These are phyloP conservation scores for Eimeria mitis DNA, from an alignment of 169 alveolate genomes.

Conservation along the genomic window DNA sequence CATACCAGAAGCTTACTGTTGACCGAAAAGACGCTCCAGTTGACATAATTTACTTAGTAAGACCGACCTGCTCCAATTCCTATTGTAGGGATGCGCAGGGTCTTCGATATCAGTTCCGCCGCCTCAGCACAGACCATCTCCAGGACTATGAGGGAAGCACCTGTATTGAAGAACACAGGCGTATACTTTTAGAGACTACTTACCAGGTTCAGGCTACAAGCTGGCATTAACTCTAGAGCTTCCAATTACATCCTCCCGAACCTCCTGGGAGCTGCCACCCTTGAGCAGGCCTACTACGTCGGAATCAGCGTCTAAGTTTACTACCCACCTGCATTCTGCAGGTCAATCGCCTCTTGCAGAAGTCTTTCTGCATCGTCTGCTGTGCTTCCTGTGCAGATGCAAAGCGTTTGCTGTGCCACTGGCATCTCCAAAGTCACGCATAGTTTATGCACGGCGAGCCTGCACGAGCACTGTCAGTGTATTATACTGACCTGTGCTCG, in stretches of 20 bases:
- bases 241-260: not conserved
- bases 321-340: constrained; percentile 78
- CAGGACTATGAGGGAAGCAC: constrained; percentile 70
- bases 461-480: not conserved
- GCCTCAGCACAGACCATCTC: constrained; percentile 84
- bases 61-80: constrained; percentile 83
- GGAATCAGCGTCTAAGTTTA: not conserved
- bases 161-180: not conserved
- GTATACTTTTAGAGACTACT: not conserved
- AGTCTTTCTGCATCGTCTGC: constrained; percentile 64
- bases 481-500: constrained; percentile 46
- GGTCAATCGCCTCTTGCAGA: constrained; percentile 71
- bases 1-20: not conserved
- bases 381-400: constrained; percentile 41
- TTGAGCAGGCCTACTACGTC: not conserved
- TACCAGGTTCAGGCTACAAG: not conserved
- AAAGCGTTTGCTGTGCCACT: not conserved
- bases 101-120: constrained; percentile 77
- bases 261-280: not conserved
- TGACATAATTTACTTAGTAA: not conserved
- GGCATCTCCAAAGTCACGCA: not conserved
- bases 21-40: not conserved
- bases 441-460: not conserved
- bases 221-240: not conserved
- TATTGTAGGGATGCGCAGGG: constrained; percentile 80